These are phyloP conservation scores for Amylocarpus encephaloides DNA, from an alignment of 2,329 filamentous ascomycete genomes.

Conservation along the genomic window DNA sequence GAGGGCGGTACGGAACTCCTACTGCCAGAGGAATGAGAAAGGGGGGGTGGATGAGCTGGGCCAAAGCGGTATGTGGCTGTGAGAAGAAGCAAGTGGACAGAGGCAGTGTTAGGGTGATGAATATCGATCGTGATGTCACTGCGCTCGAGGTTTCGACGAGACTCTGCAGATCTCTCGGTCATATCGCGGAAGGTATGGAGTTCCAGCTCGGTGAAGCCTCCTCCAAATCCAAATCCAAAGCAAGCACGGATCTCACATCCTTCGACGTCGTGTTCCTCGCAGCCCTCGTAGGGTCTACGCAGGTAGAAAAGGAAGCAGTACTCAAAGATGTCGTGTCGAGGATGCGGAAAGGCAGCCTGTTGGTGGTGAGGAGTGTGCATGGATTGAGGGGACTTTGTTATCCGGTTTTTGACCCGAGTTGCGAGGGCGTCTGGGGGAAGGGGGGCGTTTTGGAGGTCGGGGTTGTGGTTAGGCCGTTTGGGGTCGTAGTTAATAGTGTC, in stretches of 20 bases:
- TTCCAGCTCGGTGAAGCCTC: constrained; percentile 32
- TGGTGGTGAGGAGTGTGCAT: constrained; percentile 42
- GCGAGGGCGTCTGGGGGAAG: constrained; percentile 25
- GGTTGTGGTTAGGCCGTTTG: constrained; percentile 42
- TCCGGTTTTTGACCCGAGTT: constrained; percentile 39
- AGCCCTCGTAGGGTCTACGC: constrained; percentile 41
- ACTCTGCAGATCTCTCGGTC: constrained; percentile 33
- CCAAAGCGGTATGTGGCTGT: background rate
- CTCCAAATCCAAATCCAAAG: background rate
- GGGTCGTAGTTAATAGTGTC: constrained; percentile 44
- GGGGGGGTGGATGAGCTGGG: background rate
- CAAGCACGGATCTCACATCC: background rate
- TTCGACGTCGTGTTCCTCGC: constrained; percentile 45
- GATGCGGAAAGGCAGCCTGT: constrained; percentile 38
- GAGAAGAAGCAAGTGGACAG: background rate
- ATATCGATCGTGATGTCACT: constrained; percentile 36
- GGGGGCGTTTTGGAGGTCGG: constrained; percentile 34
- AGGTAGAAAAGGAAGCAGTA: constrained; percentile 37
- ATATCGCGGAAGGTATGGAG: constrained; percentile 29
- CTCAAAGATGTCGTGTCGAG: constrained; percentile 32
- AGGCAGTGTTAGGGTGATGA: constrained; percentile 30
- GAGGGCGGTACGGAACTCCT: constrained; percentile 24
- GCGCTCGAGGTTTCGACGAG: constrained; percentile 32
- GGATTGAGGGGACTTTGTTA: constrained; percentile 42
- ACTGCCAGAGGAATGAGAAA: background rate